A percentile compares a stretch with the other conserved stretches of the same genome.
Evolutionary conservation across 495 filamentous ascomycete genomes (phyloP).

Genomic region (Penicillium chermesinum): DNA sequence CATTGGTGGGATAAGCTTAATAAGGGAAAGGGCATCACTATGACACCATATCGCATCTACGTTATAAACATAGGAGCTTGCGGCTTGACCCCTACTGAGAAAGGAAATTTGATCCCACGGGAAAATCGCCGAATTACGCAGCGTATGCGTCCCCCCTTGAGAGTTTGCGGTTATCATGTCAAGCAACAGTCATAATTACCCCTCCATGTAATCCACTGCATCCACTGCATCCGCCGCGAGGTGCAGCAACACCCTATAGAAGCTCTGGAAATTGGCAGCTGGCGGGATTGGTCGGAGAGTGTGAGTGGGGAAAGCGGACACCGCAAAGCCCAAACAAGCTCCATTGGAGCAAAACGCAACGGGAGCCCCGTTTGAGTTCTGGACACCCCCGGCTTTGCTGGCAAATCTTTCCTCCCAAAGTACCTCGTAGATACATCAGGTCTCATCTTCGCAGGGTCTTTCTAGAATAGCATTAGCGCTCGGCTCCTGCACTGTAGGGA

Average conservation of each 20-base stretch:
- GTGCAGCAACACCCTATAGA: background rate
- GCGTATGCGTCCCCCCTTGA: no score
- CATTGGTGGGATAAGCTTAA: background rate
- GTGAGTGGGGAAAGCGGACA: background rate
- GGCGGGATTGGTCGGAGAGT: background rate
- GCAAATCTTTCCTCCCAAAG: background rate
- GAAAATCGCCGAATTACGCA: no score
- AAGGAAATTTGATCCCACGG: no score
- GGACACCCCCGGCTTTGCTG: background rate
- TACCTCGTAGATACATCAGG: background rate
- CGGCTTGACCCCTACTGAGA: no score
- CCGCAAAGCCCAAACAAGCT: background rate
- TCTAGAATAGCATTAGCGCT: no score
- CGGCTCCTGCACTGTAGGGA: constrained; percentile 2
- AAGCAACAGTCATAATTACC: background rate
- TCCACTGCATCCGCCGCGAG: background rate
- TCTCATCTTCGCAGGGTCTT: background rate
- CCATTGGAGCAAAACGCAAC: background rate
- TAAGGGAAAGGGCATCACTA: background rate
- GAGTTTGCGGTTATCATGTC: background rate
- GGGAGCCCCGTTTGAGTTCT: no score
- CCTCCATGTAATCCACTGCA: background rate
- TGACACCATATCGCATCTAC: background rate
- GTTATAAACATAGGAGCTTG: no score
- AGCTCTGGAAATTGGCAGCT: background rate